These are phyloP conservation scores for Vigna hirtella DNA, from an alignment of 306 rosid genomes.

Conservation along the genomic window DNA sequence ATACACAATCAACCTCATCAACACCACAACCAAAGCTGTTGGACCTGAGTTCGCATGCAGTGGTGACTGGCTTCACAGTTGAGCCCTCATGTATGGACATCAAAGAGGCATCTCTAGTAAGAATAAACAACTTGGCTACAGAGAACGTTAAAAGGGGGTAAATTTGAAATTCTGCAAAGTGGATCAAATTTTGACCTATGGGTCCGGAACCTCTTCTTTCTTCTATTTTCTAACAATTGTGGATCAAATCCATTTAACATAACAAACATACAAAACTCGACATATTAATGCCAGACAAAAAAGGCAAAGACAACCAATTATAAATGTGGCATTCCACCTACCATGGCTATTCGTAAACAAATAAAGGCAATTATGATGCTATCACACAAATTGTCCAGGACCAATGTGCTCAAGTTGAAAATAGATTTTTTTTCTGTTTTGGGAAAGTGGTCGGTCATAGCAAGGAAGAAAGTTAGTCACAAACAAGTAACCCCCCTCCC, in stretches of 20 bases:
- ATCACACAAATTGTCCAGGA: conserved; percentile 21
- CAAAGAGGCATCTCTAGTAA: neutral
- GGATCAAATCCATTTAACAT: neutral
- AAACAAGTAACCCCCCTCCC: neutral
- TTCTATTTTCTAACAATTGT: neutral
- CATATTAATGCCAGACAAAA: neutral
- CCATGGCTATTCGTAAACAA: conserved; percentile 1
- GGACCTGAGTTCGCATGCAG: neutral
- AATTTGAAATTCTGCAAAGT: neutral
- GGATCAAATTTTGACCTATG: neutral
- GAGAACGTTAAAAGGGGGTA: neutral
- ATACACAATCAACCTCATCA: neutral
- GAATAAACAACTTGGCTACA: neutral
- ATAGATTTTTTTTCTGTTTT: neutral
- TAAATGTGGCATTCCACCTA: neutral
- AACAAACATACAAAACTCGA: neutral
- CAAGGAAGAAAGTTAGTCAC: neutral
- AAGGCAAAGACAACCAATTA: neutral
- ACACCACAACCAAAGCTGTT: neutral
- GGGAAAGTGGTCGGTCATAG: neutral
- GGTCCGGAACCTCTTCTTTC: neutral
- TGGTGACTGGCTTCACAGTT: neutral
- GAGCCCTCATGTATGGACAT: neutral
- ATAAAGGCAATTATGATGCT: neutral
- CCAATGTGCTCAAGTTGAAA: conserved; percentile 19